Percentiles rank a stretch among this genome's conserved stretches.
phyloP scores from a whole-genome alignment of 73 alveolate genomes.

The Tetrahymena thermophila region DNA sequence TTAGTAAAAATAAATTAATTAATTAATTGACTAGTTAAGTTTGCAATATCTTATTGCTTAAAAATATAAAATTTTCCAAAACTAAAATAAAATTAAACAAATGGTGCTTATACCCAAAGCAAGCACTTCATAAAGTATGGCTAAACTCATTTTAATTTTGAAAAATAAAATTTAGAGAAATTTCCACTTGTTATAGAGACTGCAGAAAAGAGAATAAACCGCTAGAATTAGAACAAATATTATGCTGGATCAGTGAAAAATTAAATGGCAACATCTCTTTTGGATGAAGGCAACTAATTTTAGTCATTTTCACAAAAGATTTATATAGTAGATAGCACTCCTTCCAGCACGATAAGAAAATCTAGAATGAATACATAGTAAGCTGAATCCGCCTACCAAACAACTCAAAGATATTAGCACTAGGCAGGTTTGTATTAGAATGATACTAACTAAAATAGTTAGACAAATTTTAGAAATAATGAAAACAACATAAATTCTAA shows the following conservation, averaged over 20 bases:
- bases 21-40: neutral
- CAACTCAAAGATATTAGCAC: neutral
- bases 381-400: neutral
- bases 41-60: neutral
- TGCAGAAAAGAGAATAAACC: neutral
- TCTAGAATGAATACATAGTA: neutral
- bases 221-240: neutral
- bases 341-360: neutral
- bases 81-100: neutral
- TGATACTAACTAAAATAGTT: neutral
- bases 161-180: neutral
- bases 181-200: neutral
- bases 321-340: neutral
- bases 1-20: neutral
- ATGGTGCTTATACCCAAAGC: no score
- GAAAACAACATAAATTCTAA: neutral
- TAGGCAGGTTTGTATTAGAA: neutral
- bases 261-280: neutral
- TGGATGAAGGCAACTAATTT: neutral
- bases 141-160: neutral
- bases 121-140: neutral
- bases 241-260: neutral
- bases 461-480: neutral
- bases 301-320: neutral
- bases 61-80: neutral